Conservation (phyloP, 1,284 basidiomycete genomes). For the Ceratobasidium sp. region DNA sequence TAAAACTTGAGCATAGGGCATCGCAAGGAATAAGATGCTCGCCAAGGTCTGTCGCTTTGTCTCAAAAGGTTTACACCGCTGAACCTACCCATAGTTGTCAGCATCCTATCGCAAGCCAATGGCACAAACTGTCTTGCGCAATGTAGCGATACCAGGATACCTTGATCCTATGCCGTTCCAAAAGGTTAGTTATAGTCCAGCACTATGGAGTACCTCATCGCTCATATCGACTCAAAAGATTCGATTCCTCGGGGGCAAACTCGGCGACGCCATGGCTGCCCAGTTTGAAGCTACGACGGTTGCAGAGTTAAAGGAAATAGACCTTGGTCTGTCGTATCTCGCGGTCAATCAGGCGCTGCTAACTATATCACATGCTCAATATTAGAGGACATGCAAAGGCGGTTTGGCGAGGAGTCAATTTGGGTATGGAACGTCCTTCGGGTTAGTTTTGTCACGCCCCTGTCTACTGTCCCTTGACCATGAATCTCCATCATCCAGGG, state of each 20-base stretch:
- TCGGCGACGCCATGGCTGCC: conserved; percentile 86
- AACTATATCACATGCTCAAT: neutral
- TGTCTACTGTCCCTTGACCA: neutral
- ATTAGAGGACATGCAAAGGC: conserved; percentile 81
- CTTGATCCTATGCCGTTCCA: conserved; percentile 85
- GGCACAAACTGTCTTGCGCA: conserved; percentile 80
- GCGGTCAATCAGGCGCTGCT: neutral
- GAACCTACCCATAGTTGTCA: conserved; percentile 45
- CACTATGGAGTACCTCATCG: neutral
- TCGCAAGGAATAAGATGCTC: conserved; percentile 93
- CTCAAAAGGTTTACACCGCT: conserved; percentile 42
- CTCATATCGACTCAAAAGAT: conserved; percentile 67
- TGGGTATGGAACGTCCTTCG: conserved; percentile 88
- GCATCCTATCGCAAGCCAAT: conserved; percentile 53
- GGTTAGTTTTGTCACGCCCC: conserved; percentile 57
- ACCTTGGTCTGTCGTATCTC: conserved; percentile 36
- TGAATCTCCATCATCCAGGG: conserved; percentile 65
- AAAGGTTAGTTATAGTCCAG: conserved; percentile 65
- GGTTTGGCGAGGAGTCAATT: conserved; percentile 84
- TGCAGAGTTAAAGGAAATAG: conserved; percentile 80
- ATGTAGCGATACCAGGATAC: conserved; percentile 84
- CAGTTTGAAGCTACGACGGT: conserved; percentile 92
- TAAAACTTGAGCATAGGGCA: conserved; percentile 67
- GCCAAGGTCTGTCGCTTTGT: conserved; percentile 73
- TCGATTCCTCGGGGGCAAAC: conserved; percentile 93